Conservation (phyloP, 2,329 filamentous ascomycete species). For the Ophiocordyceps unilateralis region DNA sequence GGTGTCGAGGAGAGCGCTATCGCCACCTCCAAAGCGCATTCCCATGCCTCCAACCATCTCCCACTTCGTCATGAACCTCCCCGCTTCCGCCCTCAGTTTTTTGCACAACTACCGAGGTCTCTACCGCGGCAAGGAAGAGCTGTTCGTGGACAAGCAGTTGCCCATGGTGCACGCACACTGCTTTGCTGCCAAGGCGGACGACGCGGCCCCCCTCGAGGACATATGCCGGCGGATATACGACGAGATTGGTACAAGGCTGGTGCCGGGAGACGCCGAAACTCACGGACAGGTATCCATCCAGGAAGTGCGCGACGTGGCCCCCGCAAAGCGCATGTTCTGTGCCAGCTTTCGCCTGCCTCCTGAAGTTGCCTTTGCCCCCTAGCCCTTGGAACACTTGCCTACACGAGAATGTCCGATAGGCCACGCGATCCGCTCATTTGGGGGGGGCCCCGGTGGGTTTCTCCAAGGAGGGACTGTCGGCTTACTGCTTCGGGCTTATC, state of each 20-base stretch:
- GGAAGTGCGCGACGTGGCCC: slow-evolving; percentile 74
- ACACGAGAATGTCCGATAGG: not conserved
- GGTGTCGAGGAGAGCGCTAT: slow-evolving; percentile 19
- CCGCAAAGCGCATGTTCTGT: slow-evolving; percentile 93
- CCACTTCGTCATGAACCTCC: slow-evolving; percentile 98
- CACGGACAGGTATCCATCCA: slow-evolving; percentile 37
- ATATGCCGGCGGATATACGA: slow-evolving; percentile 22
- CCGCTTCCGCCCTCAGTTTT: slow-evolving; percentile 76
- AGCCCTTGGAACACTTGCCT: not conserved
- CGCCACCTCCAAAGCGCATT: slow-evolving; percentile 20
- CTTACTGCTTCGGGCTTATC: not conserved
- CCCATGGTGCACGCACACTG: slow-evolving; percentile 90
- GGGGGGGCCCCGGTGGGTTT: too few relatives aligned
- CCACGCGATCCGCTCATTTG: not conserved
- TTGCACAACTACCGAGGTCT: slow-evolving; percentile 50
- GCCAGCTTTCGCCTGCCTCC: slow-evolving; percentile 74
- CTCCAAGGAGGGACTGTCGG: not conserved
- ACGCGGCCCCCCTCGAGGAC: slow-evolving; percentile 45
- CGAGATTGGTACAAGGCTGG: slow-evolving; percentile 22
- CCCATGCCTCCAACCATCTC: slow-evolving; percentile 57
- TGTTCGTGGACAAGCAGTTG: slow-evolving; percentile 44
- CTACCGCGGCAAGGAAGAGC: slow-evolving; percentile 51
- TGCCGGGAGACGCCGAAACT: slow-evolving; percentile 25
- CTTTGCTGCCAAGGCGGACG: slow-evolving; percentile 69
- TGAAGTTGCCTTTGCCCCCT: slow-evolving; percentile 58